phyloP scores from a whole-genome alignment of 495 filamentous ascomycete species.

The Trichoderma reesei region DNA sequence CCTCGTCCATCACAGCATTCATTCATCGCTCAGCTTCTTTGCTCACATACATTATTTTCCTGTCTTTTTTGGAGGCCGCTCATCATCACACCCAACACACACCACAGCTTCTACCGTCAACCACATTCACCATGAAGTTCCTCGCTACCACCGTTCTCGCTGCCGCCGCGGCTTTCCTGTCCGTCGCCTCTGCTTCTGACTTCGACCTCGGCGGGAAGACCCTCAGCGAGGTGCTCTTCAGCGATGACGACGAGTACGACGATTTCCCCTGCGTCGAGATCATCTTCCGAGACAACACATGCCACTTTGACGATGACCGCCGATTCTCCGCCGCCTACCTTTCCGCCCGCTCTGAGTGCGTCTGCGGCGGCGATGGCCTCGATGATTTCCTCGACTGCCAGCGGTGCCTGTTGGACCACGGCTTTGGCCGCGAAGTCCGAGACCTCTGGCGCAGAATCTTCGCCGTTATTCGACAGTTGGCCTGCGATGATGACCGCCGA shows the following conservation, averaged over 20 bases:
- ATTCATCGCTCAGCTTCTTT: background rate
- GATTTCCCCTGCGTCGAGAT: constrained; percentile 23
- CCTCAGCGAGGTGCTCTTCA: too few species aligned
- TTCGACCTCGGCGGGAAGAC: background rate
- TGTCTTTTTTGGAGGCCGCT: background rate
- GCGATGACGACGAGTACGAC: constrained; percentile 12
- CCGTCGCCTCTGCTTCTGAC: background rate
- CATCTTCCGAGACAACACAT: constrained; percentile 21
- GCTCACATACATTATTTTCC: background rate
- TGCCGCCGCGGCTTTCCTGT: background rate
- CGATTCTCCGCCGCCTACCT: constrained; percentile 15
- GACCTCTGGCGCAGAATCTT: constrained; percentile 22
- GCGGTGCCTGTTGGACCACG: constrained; percentile 27
- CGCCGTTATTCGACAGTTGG: background rate
- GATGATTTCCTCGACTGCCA: constrained; percentile 29
- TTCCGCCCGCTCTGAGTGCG: constrained; percentile 30
- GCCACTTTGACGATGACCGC: constrained; percentile 21
- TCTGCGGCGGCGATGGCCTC: constrained; percentile 32
- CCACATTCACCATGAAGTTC: constrained; percentile 2
- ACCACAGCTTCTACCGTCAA: background rate
- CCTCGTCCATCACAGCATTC: too few species aligned
- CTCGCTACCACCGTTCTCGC: background rate
- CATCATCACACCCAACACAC: background rate
- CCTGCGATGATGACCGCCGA: constrained; percentile 17
- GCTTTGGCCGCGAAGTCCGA: constrained; percentile 21